A percentile compares a stretch with the other conserved stretches of the same genome.
These are phyloP conservation scores for Vitis amurensis DNA, from an alignment of 164 flowering plant species.

Conservation along the genomic window DNA sequence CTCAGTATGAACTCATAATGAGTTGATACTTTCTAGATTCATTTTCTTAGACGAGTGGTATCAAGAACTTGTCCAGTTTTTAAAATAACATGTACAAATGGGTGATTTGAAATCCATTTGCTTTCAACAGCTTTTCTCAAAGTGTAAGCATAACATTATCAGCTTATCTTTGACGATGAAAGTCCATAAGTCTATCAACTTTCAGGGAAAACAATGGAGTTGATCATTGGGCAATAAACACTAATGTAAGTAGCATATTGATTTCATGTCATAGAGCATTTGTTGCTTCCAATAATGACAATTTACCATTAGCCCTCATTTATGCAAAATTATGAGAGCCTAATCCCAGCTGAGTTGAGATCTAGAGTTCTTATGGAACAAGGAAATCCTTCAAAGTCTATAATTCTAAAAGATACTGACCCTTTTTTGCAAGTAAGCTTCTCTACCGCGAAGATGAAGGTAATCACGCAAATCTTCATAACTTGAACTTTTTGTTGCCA, in stretches of 20 bases:
- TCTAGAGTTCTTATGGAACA: too few species aligned
- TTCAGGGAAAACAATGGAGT: too few species aligned
- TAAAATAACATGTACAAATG: not conserved
- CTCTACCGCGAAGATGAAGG: slow-evolving; percentile 80
- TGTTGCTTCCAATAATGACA: not conserved
- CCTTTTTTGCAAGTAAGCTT: slow-evolving; percentile 92
- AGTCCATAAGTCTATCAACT: too few species aligned
- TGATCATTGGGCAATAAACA: too few species aligned
- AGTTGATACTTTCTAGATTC: not conserved
- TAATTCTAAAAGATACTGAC: slow-evolving; percentile 32
- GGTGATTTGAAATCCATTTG: not conserved
- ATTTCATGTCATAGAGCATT: not conserved
- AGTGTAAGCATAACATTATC: too few species aligned
- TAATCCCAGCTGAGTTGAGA: too few species aligned
- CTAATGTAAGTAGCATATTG: too few species aligned
- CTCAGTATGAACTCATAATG: not conserved
- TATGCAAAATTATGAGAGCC: too few species aligned
- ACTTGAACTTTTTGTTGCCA: slow-evolving; percentile 61
- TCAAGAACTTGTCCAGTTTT: not conserved
- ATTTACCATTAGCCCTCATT: not conserved
- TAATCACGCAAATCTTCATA: slow-evolving; percentile 73
- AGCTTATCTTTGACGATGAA: too few species aligned
- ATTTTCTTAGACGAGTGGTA: not conserved
- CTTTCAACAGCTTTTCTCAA: too few species aligned
- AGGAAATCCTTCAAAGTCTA: not conserved